Evolutionary conservation across 345 rosid species (phyloP).

Genomic region (Noccaea caerulescens): DNA sequence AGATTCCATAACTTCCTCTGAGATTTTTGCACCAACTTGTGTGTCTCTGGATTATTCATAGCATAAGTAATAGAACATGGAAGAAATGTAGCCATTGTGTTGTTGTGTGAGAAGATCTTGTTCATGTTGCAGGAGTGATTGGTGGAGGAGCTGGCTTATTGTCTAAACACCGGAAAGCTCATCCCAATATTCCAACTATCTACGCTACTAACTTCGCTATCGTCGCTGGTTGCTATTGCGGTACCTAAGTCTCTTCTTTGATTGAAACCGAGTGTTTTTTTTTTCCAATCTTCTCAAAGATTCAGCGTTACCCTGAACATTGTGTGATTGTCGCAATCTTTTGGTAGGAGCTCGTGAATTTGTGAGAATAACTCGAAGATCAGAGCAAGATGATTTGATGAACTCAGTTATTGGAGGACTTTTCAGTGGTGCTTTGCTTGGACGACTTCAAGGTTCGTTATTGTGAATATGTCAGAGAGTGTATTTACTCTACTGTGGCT

Average conservation of each 20-base stretch:
- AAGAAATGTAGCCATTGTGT: not conserved
- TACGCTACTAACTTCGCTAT: constrained; percentile 76
- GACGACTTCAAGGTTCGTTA: constrained; percentile 75
- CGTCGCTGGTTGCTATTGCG: constrained; percentile 78
- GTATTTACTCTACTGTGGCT: constrained; percentile 9
- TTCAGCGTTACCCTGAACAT: not conserved
- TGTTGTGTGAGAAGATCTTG: not conserved
- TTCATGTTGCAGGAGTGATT: constrained; percentile 50
- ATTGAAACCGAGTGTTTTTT: not conserved
- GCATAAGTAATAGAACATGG: not conserved
- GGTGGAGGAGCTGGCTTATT: constrained; percentile 78
- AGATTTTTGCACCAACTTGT: not conserved
- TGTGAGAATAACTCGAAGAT: constrained; percentile 66
- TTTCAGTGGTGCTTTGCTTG: constrained; percentile 80
- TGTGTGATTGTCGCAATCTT: constrained; percentile 14
- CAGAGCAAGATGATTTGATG: constrained; percentile 67
- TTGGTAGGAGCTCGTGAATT: constrained; percentile 78
- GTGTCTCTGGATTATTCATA: not conserved
- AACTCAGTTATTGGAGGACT: constrained; percentile 83
- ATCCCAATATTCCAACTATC: constrained; percentile 63
- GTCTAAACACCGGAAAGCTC: constrained; percentile 63
- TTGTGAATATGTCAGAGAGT: constrained; percentile 1
- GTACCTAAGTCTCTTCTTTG: constrained; percentile 42
- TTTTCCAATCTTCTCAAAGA: not conserved
- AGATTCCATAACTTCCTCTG: not conserved